Evolutionary conservation across 2,329 filamentous ascomycete species (phyloP), one percentile per base, ranked within the genome.

Genomic region (Ascochyta lentis): DNA sequence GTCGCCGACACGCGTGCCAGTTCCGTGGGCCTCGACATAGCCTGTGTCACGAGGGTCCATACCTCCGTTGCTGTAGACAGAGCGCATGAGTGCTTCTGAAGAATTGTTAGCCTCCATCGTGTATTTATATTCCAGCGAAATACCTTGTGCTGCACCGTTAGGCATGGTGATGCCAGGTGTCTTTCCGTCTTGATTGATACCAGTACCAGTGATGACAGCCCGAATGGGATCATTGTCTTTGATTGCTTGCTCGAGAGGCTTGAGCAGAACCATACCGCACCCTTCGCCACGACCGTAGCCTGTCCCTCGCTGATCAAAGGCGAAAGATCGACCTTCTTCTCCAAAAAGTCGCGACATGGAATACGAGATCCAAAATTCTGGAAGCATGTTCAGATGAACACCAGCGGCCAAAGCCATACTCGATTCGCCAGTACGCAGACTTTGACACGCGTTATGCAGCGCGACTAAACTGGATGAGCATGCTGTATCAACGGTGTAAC

Each of bases 261-360:
- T 88, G 12, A 89, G 67, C 10, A 87, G 67, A 3, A 89, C 61
- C n/a, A 84, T 78, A 0, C 80, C 85, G 24, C 84, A 78, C 0
- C 86, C 87, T 64, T 90, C 87, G 1, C 86, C 87, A 34, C 86
- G 80, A 0, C 83, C 86, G 64, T 89, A 90, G 0, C 88, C 88
- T 2, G 62, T 64, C 16, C 84, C 87, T 3, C 79, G 78, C n/a
- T 77, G 67, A 61, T 87, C 86, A 54, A 74, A 77, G 22, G 72
- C 68, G 41, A 59, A 38, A 2, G 61, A 72, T 34, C 60, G 63
- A 3, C 75, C 73, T n/a, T 65, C 66, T 35, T 72, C 58, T 23
- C 66, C 62, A 40, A 68, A 63, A 2, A 68, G 50, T n/a, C 62
- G 41, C 9, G 67, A 67, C 56, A 60, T 67, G 33, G 63, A 66